A percentile compares a stretch with the other conserved stretches of the same genome.
These are phyloP conservation scores for Leccinellum albellum DNA, from an alignment of 768 basidiomycete genomes.

Conservation along the genomic window DNA sequence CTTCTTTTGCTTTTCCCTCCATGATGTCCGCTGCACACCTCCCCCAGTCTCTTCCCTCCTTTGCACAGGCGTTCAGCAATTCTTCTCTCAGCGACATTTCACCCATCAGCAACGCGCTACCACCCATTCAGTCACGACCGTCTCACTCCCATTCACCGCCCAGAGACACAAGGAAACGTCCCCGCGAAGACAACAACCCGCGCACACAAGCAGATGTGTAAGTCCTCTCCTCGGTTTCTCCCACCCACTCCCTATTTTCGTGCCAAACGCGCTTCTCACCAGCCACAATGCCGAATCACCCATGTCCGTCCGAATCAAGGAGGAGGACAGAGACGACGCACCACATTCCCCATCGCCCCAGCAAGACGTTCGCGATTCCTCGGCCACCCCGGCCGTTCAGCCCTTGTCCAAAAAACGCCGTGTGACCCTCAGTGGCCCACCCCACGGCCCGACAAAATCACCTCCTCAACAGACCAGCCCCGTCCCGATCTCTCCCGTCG, in stretches of 20 bases:
- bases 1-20: not conserved
- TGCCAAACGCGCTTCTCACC: constrained; percentile 17
- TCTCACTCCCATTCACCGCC: constrained; percentile 27
- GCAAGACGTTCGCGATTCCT: constrained; percentile 18
- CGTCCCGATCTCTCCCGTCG: constrained; percentile 62
- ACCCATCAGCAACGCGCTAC: constrained; percentile 53
- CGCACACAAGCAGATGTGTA: constrained; percentile 39
- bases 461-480: constrained; percentile 46
- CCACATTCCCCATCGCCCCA: constrained; percentile 33
- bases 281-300: constrained; percentile 37
- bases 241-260: not conserved
- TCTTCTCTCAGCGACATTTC: constrained; percentile 51
- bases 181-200: constrained; percentile 36
- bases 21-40: constrained; percentile 41
- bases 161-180: constrained; percentile 39
- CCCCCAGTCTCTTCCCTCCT: constrained; percentile 70
- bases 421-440: constrained; percentile 61
- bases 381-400: constrained; percentile 38
- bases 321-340: constrained; percentile 54
- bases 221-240: too few relatives aligned
- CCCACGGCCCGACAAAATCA: constrained; percentile 27
- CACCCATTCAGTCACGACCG: constrained; percentile 56
- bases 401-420: constrained; percentile 61
- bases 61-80: constrained; percentile 69
- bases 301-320: constrained; percentile 51